Conservation (phyloP, 2,329 filamentous ascomycete genomes). For the Nigrospora oryzae region DNA sequence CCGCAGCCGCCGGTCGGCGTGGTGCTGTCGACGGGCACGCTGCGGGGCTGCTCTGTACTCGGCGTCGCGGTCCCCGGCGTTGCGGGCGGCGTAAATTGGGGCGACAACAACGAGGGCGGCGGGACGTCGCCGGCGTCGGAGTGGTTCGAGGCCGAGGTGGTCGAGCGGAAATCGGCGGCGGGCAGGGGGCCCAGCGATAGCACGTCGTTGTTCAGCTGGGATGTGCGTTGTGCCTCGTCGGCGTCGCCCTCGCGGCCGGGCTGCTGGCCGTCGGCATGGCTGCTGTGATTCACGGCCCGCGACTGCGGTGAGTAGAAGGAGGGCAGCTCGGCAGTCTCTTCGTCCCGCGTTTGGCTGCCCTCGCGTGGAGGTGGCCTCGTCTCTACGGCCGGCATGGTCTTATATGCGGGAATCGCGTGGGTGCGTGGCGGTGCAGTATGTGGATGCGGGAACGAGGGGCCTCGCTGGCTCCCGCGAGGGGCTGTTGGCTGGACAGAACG, state of each 20-base stretch:
- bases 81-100: slow-evolving; percentile 68
- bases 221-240: slow-evolving; percentile 2
- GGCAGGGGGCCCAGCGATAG: slow-evolving; percentile 24
- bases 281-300: slow-evolving; percentile 1
- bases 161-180: background rate
- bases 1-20: slow-evolving; percentile 51
- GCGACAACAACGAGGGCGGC: slow-evolving; percentile 71
- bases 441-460: too few relatives aligned
- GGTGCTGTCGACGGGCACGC: slow-evolving; percentile 53
- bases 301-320: slow-evolving; percentile 38
- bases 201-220: slow-evolving; percentile 19
- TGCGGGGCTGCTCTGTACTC: slow-evolving; percentile 31
- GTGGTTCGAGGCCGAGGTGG: background rate
- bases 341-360: slow-evolving; percentile 7
- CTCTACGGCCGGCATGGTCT: too few relatives aligned
- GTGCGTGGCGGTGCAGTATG: too few relatives aligned
- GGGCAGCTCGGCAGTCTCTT: slow-evolving; percentile 28
- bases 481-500: too few relatives aligned
- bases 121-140: slow-evolving; percentile 18
- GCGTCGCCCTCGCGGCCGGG: slow-evolving; percentile 11
- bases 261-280: background rate
- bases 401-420: too few relatives aligned
- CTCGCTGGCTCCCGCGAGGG: too few relatives aligned
- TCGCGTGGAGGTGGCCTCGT: too few relatives aligned
- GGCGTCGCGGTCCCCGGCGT: slow-evolving; percentile 54